phyloP scores from a whole-genome alignment of 148 eudicot species.

The Suaeda aralocaspica region DNA sequence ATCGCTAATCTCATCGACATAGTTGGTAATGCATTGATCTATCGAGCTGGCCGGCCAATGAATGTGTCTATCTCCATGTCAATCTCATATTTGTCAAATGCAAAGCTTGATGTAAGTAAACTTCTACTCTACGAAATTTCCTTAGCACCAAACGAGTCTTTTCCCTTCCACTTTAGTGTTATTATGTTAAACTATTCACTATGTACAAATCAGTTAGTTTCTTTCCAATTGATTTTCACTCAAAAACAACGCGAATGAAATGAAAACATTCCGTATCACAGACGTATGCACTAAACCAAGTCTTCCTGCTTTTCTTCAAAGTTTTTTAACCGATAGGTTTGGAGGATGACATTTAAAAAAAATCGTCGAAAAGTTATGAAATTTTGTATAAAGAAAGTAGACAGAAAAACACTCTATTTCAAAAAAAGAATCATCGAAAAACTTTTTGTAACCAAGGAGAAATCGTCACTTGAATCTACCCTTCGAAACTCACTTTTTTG shows the following conservation, averaged over 20 bases:
- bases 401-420: too few species aligned
- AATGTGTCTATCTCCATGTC: slow-evolving; percentile 80
- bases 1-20: slow-evolving; percentile 76
- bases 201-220: neutral
- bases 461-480: too few species aligned
- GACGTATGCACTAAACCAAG: neutral
- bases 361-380: too few species aligned
- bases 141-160: neutral
- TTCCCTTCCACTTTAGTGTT: neutral
- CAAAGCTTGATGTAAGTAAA: slow-evolving; percentile 62
- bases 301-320: neutral
- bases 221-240: neutral
- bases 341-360: too few species aligned
- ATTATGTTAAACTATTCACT: neutral
- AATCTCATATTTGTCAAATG: slow-evolving; percentile 57
- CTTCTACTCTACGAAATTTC: neutral
- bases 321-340: too few species aligned
- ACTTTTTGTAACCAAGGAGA: too few species aligned
- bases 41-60: slow-evolving; percentile 49
- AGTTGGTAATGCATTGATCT: slow-evolving; percentile 57
- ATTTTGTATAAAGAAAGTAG: too few species aligned
- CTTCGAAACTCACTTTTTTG: too few species aligned
- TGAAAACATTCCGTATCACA: neutral
- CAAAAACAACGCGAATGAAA: neutral
- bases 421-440: too few species aligned